Conservation (phyloP, 2,329 filamentous ascomycete genomes). For the Achaetomium macrosporum region DNA sequence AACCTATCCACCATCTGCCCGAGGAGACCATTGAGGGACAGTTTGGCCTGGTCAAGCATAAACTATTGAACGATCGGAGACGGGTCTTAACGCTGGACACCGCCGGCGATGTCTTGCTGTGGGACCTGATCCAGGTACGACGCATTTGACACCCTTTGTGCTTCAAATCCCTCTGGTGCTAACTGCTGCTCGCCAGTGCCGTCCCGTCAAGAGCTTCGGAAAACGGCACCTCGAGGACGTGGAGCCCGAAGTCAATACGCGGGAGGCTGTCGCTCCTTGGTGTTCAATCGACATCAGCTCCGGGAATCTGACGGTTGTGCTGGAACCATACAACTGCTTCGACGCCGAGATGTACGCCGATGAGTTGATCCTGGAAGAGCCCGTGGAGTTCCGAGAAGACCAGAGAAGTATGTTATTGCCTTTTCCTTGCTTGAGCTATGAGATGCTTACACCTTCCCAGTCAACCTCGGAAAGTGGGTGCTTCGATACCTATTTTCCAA, state of each 20-base stretch:
- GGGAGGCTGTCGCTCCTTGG: constrained; percentile 89
- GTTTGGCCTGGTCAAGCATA: constrained; percentile 90
- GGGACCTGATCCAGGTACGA: constrained; percentile 81
- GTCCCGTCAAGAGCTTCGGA: constrained; percentile 84
- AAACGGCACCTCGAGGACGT: constrained; percentile 93
- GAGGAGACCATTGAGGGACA: constrained; percentile 89
- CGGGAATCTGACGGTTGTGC: constrained; percentile 79
- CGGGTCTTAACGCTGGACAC: constrained; percentile 89
- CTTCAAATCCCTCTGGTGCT: not conserved
- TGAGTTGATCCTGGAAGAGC: constrained; percentile 67
- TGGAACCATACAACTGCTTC: constrained; percentile 94
- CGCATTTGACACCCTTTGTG: not conserved
- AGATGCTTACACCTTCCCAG: constrained; percentile 40
- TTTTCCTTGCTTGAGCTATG: not conserved
- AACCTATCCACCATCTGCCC: constrained; percentile 63
- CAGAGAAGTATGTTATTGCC: constrained; percentile 67
- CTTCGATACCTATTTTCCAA: constrained; percentile 85
- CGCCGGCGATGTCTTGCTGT: constrained; percentile 87
- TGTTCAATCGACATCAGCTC: constrained; percentile 92
- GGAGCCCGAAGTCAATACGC: constrained; percentile 76
- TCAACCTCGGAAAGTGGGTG: constrained; percentile 96
- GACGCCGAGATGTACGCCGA: constrained; percentile 97
- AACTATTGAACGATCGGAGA: constrained; percentile 82
- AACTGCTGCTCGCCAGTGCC: constrained; percentile 53
- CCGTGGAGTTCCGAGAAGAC: constrained; percentile 81